A percentile compares a stretch with the other conserved stretches of the same genome.
phyloP scores from a whole-genome alignment of 139 green algal genomes.

The Limnomonas spitsbergensis region DNA sequence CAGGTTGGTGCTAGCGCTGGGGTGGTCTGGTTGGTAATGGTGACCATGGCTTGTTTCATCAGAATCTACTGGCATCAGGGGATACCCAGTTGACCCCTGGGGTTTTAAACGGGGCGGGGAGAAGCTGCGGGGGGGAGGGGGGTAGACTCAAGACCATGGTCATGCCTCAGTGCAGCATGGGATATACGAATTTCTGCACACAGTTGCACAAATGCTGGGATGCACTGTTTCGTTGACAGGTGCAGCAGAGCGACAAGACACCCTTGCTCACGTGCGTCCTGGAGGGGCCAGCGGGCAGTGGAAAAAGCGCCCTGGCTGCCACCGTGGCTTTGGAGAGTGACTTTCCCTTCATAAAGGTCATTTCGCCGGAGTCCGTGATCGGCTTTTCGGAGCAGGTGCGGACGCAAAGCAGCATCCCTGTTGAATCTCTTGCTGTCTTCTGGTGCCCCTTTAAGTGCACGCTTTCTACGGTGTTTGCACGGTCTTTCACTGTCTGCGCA shows the following conservation, averaged over 20 bases:
- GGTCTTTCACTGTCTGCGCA: neutral
- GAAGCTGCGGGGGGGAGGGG: too few species aligned
- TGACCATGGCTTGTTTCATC: neutral
- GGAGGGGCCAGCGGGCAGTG: slow-evolving; percentile 78
- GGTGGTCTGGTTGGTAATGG: neutral
- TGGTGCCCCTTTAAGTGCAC: neutral
- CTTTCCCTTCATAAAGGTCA: slow-evolving; percentile 93
- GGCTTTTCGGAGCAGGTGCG: slow-evolving; percentile 75
- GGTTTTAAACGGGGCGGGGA: too few species aligned
- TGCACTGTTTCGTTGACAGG: too few species aligned
- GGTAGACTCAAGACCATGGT: neutral
- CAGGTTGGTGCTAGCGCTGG: slow-evolving; percentile 27
- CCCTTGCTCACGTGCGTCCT: slow-evolving; percentile 85
- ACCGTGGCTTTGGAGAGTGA: slow-evolving; percentile 76
- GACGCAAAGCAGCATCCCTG: too few species aligned
- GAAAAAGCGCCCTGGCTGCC: slow-evolving; percentile 94
- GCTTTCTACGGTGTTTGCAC: neutral
- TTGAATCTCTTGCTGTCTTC: neutral
- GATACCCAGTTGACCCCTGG: too few species aligned
- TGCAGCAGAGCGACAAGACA: slow-evolving; percentile 75
- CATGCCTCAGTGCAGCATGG: neutral
- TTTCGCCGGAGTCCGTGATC: slow-evolving; percentile 83
- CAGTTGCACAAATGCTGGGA: too few species aligned
- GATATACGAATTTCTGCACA: neutral
- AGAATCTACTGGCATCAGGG: neutral